Percentiles rank a stretch among this genome's conserved stretches.
phyloP scores from a whole-genome alignment of 495 filamentous ascomycete species.

The Trypethelium eluteriae region DNA sequence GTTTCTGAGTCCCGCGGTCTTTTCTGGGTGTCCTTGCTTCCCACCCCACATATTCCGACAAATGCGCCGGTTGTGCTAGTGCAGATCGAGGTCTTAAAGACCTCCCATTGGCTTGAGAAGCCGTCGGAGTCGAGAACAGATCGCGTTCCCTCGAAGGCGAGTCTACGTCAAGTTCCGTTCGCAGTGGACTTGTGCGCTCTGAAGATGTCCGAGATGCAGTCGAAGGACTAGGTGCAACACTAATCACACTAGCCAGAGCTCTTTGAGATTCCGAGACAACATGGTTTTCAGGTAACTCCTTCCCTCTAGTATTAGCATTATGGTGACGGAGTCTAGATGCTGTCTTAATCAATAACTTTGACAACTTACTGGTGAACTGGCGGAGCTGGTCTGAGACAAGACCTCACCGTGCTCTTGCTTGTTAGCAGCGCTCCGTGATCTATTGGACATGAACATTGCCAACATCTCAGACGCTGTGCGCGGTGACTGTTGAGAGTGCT shows the following conservation, averaged over 20 bases:
- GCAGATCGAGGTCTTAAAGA: background rate
- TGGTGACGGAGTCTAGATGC: no score
- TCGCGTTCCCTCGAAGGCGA: background rate
- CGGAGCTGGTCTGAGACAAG: no score
- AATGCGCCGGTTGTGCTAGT: background rate
- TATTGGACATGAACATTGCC: background rate
- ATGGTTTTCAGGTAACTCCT: no score
- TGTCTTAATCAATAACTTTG: no score
- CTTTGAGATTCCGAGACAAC: no score
- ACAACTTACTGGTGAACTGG: no score
- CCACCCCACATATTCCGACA: background rate
- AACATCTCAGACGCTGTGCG: slow-evolving; percentile 6
- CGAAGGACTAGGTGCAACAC: no score
- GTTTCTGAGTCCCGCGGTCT: background rate
- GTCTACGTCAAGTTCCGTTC: no score
- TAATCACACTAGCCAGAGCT: no score
- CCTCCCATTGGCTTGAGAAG: background rate
- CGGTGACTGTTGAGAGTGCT: background rate
- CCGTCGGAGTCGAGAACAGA: background rate
- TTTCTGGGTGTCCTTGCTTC: background rate
- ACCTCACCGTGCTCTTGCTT: background rate
- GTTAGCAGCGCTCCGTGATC: background rate
- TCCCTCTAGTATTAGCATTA: no score
- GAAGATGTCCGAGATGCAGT: no score
- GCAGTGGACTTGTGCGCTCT: no score